A percentile compares a stretch with the other conserved stretches of the same genome.
Conservation (phyloP, 768 basidiomycete genomes). For the Lentinula raphanica region DNA sequence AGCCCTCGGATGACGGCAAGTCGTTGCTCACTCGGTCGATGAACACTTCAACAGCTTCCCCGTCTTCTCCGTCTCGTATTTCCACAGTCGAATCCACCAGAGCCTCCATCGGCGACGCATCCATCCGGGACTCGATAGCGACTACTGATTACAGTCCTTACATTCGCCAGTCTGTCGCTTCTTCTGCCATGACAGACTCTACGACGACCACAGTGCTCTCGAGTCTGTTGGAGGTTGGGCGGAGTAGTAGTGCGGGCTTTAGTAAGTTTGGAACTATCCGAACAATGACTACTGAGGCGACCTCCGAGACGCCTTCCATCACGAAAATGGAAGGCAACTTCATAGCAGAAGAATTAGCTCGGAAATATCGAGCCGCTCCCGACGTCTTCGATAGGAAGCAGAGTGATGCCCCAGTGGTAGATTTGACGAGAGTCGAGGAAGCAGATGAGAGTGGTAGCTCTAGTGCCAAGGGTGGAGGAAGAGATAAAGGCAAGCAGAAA, state of each 20-base stretch:
- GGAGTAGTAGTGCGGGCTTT: slow-evolving; percentile 35
- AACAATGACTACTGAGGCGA: slow-evolving; percentile 79
- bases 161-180: slow-evolving; percentile 58
- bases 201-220: slow-evolving; percentile 48
- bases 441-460: slow-evolving; percentile 51
- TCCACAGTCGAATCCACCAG: slow-evolving; percentile 30
- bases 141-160: slow-evolving; percentile 16
- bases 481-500: slow-evolving; percentile 3
- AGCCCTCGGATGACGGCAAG: slow-evolving; percentile 19
- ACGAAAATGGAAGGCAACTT: slow-evolving; percentile 59
- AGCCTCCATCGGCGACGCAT: slow-evolving; percentile 33
- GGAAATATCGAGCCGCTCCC: slow-evolving; percentile 27
- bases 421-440: slow-evolving; percentile 68
- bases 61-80: slow-evolving; percentile 21
- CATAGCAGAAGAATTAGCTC: slow-evolving; percentile 45
- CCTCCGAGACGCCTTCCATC: slow-evolving; percentile 67
- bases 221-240: slow-evolving; percentile 53
- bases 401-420: slow-evolving; percentile 57
- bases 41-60: slow-evolving; percentile 10
- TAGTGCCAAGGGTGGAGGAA: slow-evolving; percentile 24
- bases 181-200: slow-evolving; percentile 55
- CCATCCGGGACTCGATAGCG: slow-evolving; percentile 27
- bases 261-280: slow-evolving; percentile 75
- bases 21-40: slow-evolving; percentile 22
- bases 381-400: slow-evolving; percentile 45